Evolutionary conservation across 169 alveolate species (phyloP).

Genomic region (Plasmodium cynomolgi): DNA sequence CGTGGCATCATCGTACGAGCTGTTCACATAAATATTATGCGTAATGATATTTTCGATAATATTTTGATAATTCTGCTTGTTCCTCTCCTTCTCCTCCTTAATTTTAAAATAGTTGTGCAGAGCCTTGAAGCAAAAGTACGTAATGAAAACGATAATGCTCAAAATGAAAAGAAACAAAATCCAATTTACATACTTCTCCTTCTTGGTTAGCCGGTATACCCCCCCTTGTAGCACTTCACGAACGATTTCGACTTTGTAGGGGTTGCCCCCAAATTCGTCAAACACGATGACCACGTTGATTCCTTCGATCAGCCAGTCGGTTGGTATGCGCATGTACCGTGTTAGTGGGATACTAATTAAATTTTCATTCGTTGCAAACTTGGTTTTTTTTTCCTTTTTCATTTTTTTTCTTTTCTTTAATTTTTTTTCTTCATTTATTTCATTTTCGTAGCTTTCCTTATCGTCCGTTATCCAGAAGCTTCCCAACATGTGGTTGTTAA

Average conservation of each 20-base stretch:
- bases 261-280: constrained; percentile 75
- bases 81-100: constrained; percentile 60
- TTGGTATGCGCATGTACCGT: constrained; percentile 75
- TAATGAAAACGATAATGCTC: constrained; percentile 44
- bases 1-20: constrained; percentile 60
- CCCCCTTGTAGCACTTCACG: constrained; percentile 72
- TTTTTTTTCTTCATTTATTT: constrained; percentile 49
- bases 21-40: constrained; percentile 59
- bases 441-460: constrained; percentile 63
- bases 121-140: constrained; percentile 61
- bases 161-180: constrained; percentile 56
- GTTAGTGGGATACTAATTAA: constrained; percentile 60
- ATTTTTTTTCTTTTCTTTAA: constrained; percentile 40
- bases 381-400: constrained; percentile 46
- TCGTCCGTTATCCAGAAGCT: constrained; percentile 76
- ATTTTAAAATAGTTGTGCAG: constrained; percentile 51
- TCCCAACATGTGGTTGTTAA: constrained; percentile 71
- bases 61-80: constrained; percentile 70
- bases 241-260: constrained; percentile 61
- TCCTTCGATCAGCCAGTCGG: constrained; percentile 75
- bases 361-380: constrained; percentile 65
- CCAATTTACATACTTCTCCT: constrained; percentile 72
- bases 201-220: constrained; percentile 56
- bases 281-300: constrained; percentile 33
- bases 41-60: constrained; percentile 72